phyloP scores from a whole-genome alignment of 495 filamentous ascomycete genomes.

The Tetracladium setigerum region DNA sequence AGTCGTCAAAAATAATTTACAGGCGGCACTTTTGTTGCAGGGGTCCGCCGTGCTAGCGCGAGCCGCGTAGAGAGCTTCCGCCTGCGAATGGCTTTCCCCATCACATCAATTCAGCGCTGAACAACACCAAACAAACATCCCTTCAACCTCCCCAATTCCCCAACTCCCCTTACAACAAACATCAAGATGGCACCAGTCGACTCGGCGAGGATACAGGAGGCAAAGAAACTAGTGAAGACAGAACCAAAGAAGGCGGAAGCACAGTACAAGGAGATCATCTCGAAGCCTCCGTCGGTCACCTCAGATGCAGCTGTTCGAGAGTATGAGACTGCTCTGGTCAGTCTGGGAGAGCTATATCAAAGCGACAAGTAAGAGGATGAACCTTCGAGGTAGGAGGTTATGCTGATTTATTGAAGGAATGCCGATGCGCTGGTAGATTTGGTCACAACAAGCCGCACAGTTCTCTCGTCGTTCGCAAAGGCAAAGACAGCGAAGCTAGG shows the following conservation, averaged over 20 bases:
- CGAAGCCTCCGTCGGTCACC: slow-evolving; percentile 71
- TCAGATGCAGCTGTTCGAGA: slow-evolving; percentile 76
- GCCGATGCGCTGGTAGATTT: slow-evolving; percentile 83
- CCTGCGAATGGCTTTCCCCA: slow-evolving; percentile 4
- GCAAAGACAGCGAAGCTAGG: slow-evolving; percentile 98
- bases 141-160: no score
- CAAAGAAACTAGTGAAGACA: slow-evolving; percentile 70
- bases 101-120: slow-evolving; percentile 6
- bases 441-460: slow-evolving; percentile 80
- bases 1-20: slow-evolving; percentile 5
- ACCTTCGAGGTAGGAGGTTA: background rate
- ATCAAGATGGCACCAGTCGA: slow-evolving; percentile 38
- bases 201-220: slow-evolving; percentile 53
- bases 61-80: slow-evolving; percentile 1
- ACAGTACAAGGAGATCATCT: slow-evolving; percentile 82
- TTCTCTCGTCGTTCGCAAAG: slow-evolving; percentile 92
- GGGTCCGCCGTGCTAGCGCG: background rate
- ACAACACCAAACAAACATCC: slow-evolving; percentile 2
- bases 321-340: slow-evolving; percentile 78
- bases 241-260: slow-evolving; percentile 73
- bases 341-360: slow-evolving; percentile 84
- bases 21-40: slow-evolving; percentile 14
- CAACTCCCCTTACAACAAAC: background rate
- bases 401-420: slow-evolving; percentile 40
- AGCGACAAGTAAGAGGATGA: slow-evolving; percentile 58